Base-by-base conservation (phyloP, 2,329 filamentous ascomycete genomes). In the Penicillium sp. region DNA sequence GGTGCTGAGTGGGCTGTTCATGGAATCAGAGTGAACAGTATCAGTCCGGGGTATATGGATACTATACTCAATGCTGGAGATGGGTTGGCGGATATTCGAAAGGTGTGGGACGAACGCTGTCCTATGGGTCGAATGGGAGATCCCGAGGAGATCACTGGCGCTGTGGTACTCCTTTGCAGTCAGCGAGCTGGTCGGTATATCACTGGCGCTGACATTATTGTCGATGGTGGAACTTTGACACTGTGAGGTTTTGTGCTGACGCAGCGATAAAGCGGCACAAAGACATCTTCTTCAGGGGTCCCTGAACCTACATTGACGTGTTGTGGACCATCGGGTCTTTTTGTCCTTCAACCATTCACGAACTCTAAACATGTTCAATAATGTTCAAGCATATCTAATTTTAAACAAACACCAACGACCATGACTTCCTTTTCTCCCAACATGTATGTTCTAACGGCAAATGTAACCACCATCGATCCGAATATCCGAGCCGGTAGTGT, bases 41-140 rank as follows among this genome's bases (percentile, higher is more conserved):
- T 92, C 42, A 85, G 81, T 38, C 89, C 89, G 0, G 88, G 88
- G 0, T 92, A 92, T 62, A 90, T 91, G 84, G 88, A 90, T 63
- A 90, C 88, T 0, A 82, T 89, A 11, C 72, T 92, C 45, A 92
- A 90, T 64, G 85, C 85, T 55, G 86, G 86, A 0, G 79, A 81
- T 7, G 83, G 82, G 0, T 67, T 89, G 44, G 77, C 77, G 10
- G 75, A 77, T 36, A 79, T 80, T 36, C 75, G 82, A 53, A 73
- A 73, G 29, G 76, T 79, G 2, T 89, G 87, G 87, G 76, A 76
- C 21, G 73, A 72, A 32, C 75, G 84, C 51, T 85, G 86, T 65
- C 86, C 87, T 0, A 79, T 81, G 70, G 85, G 86, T 0, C 74
- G 87, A 29, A 88, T 89, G 84, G 86, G 86, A 0, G 63, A 76